Conservation (phyloP, 1,284 basidiomycete species). For the Trichosporon coremiiforme region DNA sequence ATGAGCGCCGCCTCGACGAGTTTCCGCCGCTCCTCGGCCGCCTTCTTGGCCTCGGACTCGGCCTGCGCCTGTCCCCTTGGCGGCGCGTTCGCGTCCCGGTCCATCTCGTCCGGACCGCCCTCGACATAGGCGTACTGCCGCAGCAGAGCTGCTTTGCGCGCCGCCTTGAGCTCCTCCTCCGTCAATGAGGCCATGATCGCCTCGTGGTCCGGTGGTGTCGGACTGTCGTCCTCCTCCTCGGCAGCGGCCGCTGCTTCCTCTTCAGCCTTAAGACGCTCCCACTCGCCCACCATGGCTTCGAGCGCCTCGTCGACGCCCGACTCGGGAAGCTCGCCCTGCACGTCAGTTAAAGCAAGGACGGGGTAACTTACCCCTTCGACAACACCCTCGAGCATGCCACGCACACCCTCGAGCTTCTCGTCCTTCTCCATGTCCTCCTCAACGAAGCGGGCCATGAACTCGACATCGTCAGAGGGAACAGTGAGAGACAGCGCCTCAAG, state of each 20-base stretch:
- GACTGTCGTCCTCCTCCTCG: constrained; percentile 2
- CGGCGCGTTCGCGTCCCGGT: constrained; percentile 32
- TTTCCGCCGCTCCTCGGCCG: constrained; percentile 47
- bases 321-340: constrained; percentile 38
- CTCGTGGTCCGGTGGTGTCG: constrained; percentile 29
- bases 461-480: constrained; percentile 52
- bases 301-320: constrained; percentile 42
- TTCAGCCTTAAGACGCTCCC: constrained; percentile 35
- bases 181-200: constrained; percentile 45
- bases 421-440: constrained; percentile 55
- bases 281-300: constrained; percentile 43
- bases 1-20: constrained; percentile 50
- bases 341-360: neutral
- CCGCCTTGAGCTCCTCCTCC: constrained; percentile 49
- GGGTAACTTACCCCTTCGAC: constrained; percentile 37
- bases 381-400: constrained; percentile 54
- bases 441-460: constrained; percentile 55
- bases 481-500: constrained; percentile 40
- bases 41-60: constrained; percentile 45
- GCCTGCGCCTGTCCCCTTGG: constrained; percentile 35
- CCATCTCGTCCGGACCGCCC: constrained; percentile 38
- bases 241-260: constrained; percentile 31
- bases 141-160: constrained; percentile 45
- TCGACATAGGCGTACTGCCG: constrained; percentile 56
- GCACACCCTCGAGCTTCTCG: constrained; percentile 55